Evolutionary conservation across 129 eudicot species (phyloP).

Genomic region (Pittosporum tobira): DNA sequence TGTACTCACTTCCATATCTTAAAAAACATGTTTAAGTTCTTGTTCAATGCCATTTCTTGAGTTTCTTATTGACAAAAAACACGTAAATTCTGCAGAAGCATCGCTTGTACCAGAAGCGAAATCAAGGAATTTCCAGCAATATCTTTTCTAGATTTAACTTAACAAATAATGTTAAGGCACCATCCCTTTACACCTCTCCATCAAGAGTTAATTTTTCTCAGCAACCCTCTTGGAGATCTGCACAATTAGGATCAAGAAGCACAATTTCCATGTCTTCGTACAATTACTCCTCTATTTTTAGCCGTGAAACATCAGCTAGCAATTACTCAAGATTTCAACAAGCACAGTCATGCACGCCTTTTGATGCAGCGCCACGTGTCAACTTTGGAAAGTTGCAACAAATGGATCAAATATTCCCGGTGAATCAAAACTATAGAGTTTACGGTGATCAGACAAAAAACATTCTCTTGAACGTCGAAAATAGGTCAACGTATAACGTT

Average conservation of each 20-base stretch:
- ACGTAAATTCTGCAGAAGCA: slow-evolving; percentile 17
- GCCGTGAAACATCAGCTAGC: too few species aligned
- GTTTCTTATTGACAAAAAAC: neutral
- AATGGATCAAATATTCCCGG: neutral
- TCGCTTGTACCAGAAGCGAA: slow-evolving; percentile 9
- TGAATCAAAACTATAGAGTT: neutral
- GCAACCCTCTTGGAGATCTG: neutral
- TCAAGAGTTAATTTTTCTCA: neutral
- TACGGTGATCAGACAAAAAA: slow-evolving; percentile 7
- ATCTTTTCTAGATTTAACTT: neutral
- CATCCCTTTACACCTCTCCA: neutral
- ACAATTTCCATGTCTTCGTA: too few species aligned
- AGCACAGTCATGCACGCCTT: too few species aligned
- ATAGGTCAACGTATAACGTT: neutral
- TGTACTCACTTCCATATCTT: neutral
- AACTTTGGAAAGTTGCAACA: too few species aligned
- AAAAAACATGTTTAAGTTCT: neutral
- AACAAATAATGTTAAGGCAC: neutral
- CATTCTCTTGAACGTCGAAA: neutral
- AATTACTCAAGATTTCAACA: neutral
- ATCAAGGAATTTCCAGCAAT: slow-evolving; percentile 5
- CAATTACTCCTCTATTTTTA: neutral
- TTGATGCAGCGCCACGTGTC: too few species aligned
- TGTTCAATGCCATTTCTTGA: neutral
- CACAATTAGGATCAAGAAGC: slow-evolving; percentile 15